Conservation (phyloP, 2,329 filamentous ascomycete genomes). For the Scedosporium aurantiacum region DNA sequence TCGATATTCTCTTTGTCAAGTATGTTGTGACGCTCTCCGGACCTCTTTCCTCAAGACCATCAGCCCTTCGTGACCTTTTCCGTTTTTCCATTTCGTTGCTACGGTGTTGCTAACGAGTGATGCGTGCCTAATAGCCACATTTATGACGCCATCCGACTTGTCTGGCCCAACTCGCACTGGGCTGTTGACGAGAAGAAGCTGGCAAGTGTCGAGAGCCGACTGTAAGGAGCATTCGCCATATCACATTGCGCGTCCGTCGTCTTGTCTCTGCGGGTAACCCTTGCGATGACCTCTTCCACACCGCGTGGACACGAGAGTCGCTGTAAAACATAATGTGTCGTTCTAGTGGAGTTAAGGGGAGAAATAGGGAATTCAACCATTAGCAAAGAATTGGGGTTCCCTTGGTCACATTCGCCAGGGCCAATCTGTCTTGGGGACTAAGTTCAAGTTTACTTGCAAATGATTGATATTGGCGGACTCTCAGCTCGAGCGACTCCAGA, state of each 20-base stretch:
- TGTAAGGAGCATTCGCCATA: slow-evolving; percentile 38
- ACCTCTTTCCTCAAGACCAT: slow-evolving; percentile 7
- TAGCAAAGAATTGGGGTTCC: too few relatives aligned
- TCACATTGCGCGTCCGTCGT: not conserved
- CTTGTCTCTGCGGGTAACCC: not conserved
- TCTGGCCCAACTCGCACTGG: slow-evolving; percentile 89
- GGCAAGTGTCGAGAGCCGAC: slow-evolving; percentile 63
- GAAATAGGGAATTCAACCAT: too few relatives aligned
- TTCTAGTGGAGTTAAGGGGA: not conserved
- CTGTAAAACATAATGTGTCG: not conserved
- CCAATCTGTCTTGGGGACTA: too few relatives aligned
- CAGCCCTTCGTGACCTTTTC: not conserved
- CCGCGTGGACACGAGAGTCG: too few relatives aligned
- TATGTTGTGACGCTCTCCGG: slow-evolving; percentile 32
- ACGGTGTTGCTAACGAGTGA: slow-evolving; percentile 10
- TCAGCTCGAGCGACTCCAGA: not conserved
- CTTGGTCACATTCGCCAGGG: too few relatives aligned
- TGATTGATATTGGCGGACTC: not conserved
- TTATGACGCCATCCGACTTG: slow-evolving; percentile 81
- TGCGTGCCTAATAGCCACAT: slow-evolving; percentile 52
- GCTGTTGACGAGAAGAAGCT: slow-evolving; percentile 54
- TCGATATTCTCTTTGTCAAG: slow-evolving; percentile 84
- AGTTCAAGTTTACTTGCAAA: too few relatives aligned
- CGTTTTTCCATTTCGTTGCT: not conserved
- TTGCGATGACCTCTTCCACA: too few relatives aligned